Evolutionary conservation across 495 filamentous ascomycete species (phyloP).

Genomic region (Tricharina praecox): DNA sequence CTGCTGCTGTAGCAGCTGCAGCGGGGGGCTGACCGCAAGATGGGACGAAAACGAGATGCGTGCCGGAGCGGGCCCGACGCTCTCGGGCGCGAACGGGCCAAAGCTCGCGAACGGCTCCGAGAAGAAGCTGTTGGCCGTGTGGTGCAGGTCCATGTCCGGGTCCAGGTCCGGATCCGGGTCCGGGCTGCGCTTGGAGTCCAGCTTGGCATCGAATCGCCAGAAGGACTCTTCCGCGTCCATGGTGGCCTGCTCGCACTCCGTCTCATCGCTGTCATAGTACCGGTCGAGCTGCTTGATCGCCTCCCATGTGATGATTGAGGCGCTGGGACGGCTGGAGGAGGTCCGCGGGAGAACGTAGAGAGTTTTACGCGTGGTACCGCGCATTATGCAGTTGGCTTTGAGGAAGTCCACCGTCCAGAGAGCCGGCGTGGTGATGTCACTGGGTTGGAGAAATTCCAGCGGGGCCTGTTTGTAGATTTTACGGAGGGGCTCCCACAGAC

Average conservation of each 20-base stretch:
- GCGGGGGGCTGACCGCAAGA: slow-evolving; percentile 17
- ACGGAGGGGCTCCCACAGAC: slow-evolving; percentile 45
- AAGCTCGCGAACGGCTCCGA: slow-evolving; percentile 2
- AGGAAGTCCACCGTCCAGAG: slow-evolving; percentile 54
- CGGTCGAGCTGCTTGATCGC: slow-evolving; percentile 8
- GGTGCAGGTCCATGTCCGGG: no score
- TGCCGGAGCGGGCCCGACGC: background rate
- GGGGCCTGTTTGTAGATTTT: slow-evolving; percentile 52
- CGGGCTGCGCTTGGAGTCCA: background rate
- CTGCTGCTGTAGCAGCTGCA: slow-evolving; percentile 14
- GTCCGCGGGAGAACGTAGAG: slow-evolving; percentile 16
- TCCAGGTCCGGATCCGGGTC: background rate
- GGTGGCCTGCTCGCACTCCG: background rate
- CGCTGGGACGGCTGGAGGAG: background rate
- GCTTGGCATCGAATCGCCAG: slow-evolving; percentile 3
- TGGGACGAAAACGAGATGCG: slow-evolving; percentile 6
- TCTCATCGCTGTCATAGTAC: background rate
- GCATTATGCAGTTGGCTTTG: slow-evolving; percentile 21
- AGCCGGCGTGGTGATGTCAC: slow-evolving; percentile 49
- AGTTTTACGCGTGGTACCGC: slow-evolving; percentile 4
- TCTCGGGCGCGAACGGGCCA: background rate
- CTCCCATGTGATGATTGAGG: slow-evolving; percentile 13
- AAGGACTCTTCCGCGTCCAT: background rate
- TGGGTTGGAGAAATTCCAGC: slow-evolving; percentile 44
- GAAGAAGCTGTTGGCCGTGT: slow-evolving; percentile 4